Base-by-base conservation (phyloP, 2,329 filamentous ascomycete genomes). In the Cercospora sojina region DNA sequence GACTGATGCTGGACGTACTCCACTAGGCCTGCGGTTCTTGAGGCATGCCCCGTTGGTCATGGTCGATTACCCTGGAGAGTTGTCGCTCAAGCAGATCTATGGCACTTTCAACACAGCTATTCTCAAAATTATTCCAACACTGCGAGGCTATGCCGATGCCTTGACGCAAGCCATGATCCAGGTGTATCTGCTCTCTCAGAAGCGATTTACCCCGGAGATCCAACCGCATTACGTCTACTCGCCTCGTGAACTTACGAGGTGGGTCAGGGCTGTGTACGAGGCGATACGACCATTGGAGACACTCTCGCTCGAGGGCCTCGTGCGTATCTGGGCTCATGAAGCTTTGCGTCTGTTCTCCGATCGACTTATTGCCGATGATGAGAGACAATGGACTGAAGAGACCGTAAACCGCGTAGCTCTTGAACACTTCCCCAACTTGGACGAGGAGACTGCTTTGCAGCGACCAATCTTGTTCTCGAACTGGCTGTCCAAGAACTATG, bases 181-280 rank as follows among this genome's bases (percentile, higher is more conserved):
- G 72, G 91, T 99, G 76, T 99, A 98, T 75, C 83, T 96, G 29
- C 92, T 97, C 77, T 99, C 95, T 10, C 96, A 99, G 79, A 87
- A 92, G 75, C 87, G 91, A 61, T 99, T 99, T 77, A 99, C 95
- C 9, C 91, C 95, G 6, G 90, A 96, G 80, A 97, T 98, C 47
- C 95, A 99, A 76, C 95, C 95, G 0, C 95, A 99, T 78, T 99
- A 99, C 77, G 93, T 99, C 55, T 99, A 99, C 86, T 97, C 93
- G 79, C 95, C 95, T 77, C 92, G 95, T 90, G 95, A 99, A 78
- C 85, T 99, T 74, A 99, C 96, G 12, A 87, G 95, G 77, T 99
- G 95, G 95, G 94, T 96, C 31, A 91, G 96, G 71, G 95, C 96
- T 81, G 87, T 99, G 20, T 99, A 99, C 74, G 95, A 99, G 80